Base-by-base conservation (phyloP, 2,329 filamentous ascomycete species). In the Volutella citrinella region DNA sequence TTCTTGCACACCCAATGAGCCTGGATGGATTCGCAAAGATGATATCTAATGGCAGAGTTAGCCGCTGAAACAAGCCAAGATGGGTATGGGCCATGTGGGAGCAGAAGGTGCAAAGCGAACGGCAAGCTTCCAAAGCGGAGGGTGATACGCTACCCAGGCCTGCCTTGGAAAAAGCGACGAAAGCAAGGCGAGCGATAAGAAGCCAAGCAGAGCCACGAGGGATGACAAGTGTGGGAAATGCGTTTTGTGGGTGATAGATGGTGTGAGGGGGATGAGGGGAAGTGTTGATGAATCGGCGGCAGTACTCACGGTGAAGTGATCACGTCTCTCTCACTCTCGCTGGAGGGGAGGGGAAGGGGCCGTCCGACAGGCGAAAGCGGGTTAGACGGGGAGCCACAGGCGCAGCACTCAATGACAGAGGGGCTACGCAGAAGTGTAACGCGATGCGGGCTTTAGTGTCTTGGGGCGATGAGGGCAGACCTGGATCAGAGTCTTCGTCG, bases 301-400 rank as follows among this genome's bases (percentile, higher is more conserved):
- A 39, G 43, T 54, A 62, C 60, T 60, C 51, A 62, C 59, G 48
- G 49, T 56, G 60, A 65, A 64, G 61, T 57, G 57, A 65, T 64
- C 60, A 56, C 61, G 61, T 60, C 60, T 49, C 42, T 48, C 32
- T 30, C 8, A 12, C 20, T 22, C 8, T 22, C 12, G 9, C 20
- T 22, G 15, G 38, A 24, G 19, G 26, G 29, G 29, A 16, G 19
- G 20, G 36, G 41, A 42, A 32, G 32, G 21, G 38, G 37, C 38
- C 40, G 50, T 45, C 42, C 44, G 38, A 32, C 19, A 9, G 37
- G 31, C 30, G 43, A 48, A 40, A 48, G 40, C 36, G 36, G 38
- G 27, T 34, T 40, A 40, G 32, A 34, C 19, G 34, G 35, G 34
- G 30, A 36, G 41, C 44, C 34, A 23, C 33, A 33, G 25, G 38